Evolutionary conservation across 176 grass and related monocot genomes (phyloP).

Genomic region (Tillandsia leiboldiana): DNA sequence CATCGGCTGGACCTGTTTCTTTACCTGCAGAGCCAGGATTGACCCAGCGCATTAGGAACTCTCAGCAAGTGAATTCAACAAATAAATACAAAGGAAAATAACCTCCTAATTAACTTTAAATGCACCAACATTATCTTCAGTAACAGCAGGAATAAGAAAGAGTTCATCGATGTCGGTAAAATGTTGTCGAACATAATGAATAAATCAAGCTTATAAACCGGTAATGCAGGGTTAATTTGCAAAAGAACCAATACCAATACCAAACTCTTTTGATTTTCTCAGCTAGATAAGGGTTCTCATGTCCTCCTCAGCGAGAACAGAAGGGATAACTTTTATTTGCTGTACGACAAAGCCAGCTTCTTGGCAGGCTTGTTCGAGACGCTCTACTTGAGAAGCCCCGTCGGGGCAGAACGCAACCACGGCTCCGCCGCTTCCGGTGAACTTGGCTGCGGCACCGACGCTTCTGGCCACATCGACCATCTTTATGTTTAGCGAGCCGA

Average conservation of each 20-base stretch:
- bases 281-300: conserved; percentile 15
- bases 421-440: conserved; percentile 68
- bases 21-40: too few relatives aligned
- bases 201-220: too few relatives aligned
- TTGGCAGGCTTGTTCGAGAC: conserved; percentile 31
- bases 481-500: conserved; percentile 63
- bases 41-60: too few relatives aligned
- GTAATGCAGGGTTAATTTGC: too few relatives aligned
- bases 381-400: conserved; percentile 27
- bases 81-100: too few relatives aligned
- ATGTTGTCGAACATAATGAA: too few relatives aligned
- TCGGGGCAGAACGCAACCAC: conserved; percentile 52
- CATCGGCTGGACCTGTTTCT: too few relatives aligned
- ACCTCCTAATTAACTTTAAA: too few relatives aligned
- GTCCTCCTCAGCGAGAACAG: conserved; percentile 34
- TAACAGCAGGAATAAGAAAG: too few relatives aligned
- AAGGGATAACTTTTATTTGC: conserved; percentile 29
- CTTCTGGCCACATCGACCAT: conserved; percentile 70
- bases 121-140: too few relatives aligned
- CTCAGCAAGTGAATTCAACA: too few relatives aligned
- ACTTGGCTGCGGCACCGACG: conserved; percentile 49
- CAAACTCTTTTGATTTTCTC: conserved; percentile 3
- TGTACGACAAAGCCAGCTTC: conserved; percentile 43
- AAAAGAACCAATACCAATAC: neutral
- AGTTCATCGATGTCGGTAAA: too few relatives aligned